Evolutionary conservation across 768 basidiomycete genomes (phyloP), one percentile per base, ranked within the genome.

Genomic region (Gloeopeniophorella convolvens): DNA sequence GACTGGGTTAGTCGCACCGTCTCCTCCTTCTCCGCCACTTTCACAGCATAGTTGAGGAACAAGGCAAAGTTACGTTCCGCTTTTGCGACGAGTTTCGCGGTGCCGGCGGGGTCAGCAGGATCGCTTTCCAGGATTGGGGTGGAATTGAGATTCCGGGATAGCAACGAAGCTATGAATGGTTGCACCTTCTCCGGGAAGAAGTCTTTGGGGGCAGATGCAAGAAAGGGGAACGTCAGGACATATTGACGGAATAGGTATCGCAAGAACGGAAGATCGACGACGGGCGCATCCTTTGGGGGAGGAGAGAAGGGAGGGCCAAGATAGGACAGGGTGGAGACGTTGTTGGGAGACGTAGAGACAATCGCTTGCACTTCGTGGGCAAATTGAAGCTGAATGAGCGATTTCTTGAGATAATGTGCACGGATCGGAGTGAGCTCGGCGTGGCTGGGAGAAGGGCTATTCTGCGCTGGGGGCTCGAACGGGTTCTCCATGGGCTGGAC

Each of bases 371-470:
- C 77, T 67, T 99, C 96, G n/a, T 69, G 70, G 59, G 72, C 69
- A 60, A 97, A 82, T 66, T 97, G 84, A 44, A 97, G 82, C 58
- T 86, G 80, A 36, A 97, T 76, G 48, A 99, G 82, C 15, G 89
- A 79, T 68, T 98, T 98, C 75, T 98, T 99, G 65, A 99, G 88
- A 68, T 99, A 99, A 64, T 99, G 96, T 4, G 94, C 92, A 35
- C 94, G 85, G 41, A 94, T 71, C 11, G 95, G 89, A 1, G 91
- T 89, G 42, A 97, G 79, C 4, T 30, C n/a, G 18, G 56, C 49
- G 9, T 55, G 35, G 16, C 48, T 30, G 11, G 15, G 39, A 27
- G 36, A 21, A 32, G 13, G 23, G 16, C 21, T 8, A 34, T 45
- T 18, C n/a, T 16, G n/a, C 20, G 20, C 18, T 8, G 46, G 46